phyloP scores from a whole-genome alignment of 78 protist species.

The Cavenderia fasciculata region DNA sequence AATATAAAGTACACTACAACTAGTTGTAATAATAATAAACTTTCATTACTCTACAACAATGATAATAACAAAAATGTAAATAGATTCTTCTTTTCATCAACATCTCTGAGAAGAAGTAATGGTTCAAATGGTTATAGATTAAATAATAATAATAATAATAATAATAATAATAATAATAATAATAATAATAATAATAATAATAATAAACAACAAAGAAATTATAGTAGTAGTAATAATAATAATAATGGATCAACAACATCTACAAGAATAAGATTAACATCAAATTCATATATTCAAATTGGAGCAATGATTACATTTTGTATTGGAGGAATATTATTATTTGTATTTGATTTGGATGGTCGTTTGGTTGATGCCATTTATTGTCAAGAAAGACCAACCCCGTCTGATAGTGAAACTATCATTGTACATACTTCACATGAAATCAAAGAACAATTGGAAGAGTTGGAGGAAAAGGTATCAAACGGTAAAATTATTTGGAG shows the following conservation, averaged over 20 bases:
- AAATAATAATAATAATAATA: not conserved
- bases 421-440: not conserved
- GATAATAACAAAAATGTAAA: no score
- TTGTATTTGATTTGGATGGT: not conserved
- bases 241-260: not conserved
- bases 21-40: no score
- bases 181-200: not conserved
- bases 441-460: not conserved
- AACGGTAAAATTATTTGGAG: slow-evolving; percentile 7
- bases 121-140: not conserved
- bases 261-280: not conserved
- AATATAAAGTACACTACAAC: no score
- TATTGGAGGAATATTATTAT: slow-evolving; percentile 2
- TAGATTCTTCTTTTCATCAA: no score
- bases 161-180: not conserved
- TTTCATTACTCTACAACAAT: no score
- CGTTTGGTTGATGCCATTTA: not conserved
- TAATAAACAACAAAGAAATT: not conserved
- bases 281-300: not conserved
- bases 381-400: not conserved
- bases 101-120: not conserved
- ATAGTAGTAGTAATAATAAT: not conserved
- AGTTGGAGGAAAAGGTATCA: not conserved
- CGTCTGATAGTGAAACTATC: not conserved
- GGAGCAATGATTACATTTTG: not conserved